phyloP scores from a whole-genome alignment of 2,329 filamentous ascomycete species.

The Ceratocystis ficicola region DNA sequence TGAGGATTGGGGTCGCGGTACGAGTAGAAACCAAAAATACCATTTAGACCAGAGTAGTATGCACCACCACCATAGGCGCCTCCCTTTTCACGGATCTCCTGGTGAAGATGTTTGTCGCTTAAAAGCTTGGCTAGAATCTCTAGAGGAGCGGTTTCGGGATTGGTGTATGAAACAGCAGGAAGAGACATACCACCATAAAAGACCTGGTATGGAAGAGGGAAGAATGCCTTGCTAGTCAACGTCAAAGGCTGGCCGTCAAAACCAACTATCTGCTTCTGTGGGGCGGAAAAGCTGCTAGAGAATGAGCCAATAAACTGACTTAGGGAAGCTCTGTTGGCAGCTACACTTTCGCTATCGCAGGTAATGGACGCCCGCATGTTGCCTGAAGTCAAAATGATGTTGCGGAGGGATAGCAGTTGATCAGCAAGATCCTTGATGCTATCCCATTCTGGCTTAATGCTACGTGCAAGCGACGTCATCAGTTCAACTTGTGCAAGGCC shows the following conservation, averaged over 20 bases:
- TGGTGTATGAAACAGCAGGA: conserved; percentile 71
- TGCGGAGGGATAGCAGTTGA: conserved; percentile 77
- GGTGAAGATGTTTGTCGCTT: conserved; percentile 92
- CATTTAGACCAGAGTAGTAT: conserved; percentile 65
- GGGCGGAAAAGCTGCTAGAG: background rate
- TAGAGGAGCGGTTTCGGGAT: conserved; percentile 62
- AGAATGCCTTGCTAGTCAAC: conserved; percentile 58
- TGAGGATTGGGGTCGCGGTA: conserved; percentile 93
- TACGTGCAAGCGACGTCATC: conserved; percentile 61
- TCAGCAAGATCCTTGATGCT: conserved; percentile 61
- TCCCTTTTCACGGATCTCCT: conserved; percentile 94
- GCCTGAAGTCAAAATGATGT: conserved; percentile 56
- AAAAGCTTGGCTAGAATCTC: conserved; percentile 84
- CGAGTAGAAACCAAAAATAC: conserved; percentile 86
- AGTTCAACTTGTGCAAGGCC: conserved; percentile 86
- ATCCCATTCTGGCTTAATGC: conserved; percentile 48
- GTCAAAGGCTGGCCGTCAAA: conserved; percentile 17
- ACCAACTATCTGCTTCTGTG: conserved; percentile 14
- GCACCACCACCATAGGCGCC: conserved; percentile 92
- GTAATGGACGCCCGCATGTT: conserved; percentile 71
- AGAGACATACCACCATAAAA: conserved; percentile 81
- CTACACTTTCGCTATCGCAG: conserved; percentile 63
- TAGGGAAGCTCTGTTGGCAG: conserved; percentile 58
- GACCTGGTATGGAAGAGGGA: conserved; percentile 90
- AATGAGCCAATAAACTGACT: conserved; percentile 43